phyloP scores from a whole-genome alignment of 345 rosid genomes.

The Leavenworthia alabamica region DNA sequence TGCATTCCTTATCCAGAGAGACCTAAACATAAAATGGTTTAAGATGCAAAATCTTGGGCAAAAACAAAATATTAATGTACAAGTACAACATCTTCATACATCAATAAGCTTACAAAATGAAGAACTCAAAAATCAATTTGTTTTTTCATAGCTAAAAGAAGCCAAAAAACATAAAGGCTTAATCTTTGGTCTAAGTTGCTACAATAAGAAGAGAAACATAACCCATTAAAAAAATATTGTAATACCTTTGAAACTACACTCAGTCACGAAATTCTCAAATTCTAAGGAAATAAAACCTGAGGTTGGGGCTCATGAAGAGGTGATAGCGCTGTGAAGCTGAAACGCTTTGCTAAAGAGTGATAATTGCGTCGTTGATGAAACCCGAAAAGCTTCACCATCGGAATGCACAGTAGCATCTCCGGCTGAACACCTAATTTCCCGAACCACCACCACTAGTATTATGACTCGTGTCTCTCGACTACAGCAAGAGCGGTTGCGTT shows the following conservation, averaged over 20 bases:
- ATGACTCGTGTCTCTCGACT: neutral
- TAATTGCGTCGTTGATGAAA: slow-evolving; percentile 4
- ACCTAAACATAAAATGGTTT: slow-evolving; percentile 23
- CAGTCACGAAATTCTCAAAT: neutral
- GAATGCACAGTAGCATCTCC: slow-evolving; percentile 10
- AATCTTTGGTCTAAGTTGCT: slow-evolving; percentile 3
- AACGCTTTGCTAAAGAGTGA: neutral
- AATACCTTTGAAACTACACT: neutral
- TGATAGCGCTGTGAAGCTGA: neutral
- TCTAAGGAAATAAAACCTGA: slow-evolving; percentile 11
- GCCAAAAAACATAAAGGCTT: slow-evolving; percentile 3
- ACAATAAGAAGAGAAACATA: neutral
- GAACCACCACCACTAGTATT: neutral
- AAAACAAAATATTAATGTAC: neutral
- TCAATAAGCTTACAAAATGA: neutral
- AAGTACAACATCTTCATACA: neutral
- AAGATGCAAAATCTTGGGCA: neutral
- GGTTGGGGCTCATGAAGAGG: slow-evolving; percentile 1
- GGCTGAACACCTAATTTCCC: neutral
- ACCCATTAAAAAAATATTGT: neutral
- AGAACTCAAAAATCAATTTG: neutral
- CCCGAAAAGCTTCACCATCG: slow-evolving; percentile 8
- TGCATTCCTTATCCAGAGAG: slow-evolving; percentile 36
- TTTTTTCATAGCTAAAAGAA: neutral
- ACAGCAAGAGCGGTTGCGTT: neutral